Evolutionary conservation across 2,329 filamentous ascomycete genomes (phyloP), one percentile per base, ranked within the genome.

Genomic region (Phaeosphaeriaceae sp.): DNA sequence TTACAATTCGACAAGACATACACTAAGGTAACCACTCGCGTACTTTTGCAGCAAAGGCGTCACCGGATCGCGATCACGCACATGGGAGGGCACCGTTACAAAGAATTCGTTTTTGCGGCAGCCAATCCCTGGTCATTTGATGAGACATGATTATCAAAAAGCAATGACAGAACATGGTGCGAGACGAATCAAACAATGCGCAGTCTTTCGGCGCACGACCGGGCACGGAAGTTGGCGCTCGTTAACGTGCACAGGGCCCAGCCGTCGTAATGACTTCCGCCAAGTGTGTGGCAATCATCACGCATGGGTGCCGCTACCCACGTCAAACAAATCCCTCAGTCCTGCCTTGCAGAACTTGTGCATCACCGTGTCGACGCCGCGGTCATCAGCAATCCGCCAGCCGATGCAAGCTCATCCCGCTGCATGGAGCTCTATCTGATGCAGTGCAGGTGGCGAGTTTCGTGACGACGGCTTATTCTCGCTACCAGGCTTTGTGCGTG

Each of bases 121-220:
- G 49, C 62, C 64, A 67, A 58, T 62, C 53, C 57, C 46, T 53
- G 53, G 55, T 67, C 63, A 65, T 66, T 58, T 66, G 64, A 69
- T 60, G 53, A 62, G 59, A 52, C 45, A 63, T 58, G 58, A 60
- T 62, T 62, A 56, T 42, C 51, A 59, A 69, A 68, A 67, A 66
- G 58, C 48, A 65, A 57, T 42, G 51, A 20, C 22, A 24, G 33
- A 48, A 24, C 33, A 36, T 54, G 36, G 3, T 21, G 33, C 22
- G 44, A n/a, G 10, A 42, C 63, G 57, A 64, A 68, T 67, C 52
- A 57, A 47, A 54, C 41, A 62, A 53, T 56, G 57, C 56, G 46
- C 51, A 56, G 45, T 61, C 47, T 42, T 46, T 36, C 51, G 48
- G 50, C 53, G 45, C 42, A 41, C 47, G 55, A 56, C 57, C 53